Conservation (phyloP, 2,329 filamentous ascomycete genomes). For the Ophiostoma pallidulum region DNA sequence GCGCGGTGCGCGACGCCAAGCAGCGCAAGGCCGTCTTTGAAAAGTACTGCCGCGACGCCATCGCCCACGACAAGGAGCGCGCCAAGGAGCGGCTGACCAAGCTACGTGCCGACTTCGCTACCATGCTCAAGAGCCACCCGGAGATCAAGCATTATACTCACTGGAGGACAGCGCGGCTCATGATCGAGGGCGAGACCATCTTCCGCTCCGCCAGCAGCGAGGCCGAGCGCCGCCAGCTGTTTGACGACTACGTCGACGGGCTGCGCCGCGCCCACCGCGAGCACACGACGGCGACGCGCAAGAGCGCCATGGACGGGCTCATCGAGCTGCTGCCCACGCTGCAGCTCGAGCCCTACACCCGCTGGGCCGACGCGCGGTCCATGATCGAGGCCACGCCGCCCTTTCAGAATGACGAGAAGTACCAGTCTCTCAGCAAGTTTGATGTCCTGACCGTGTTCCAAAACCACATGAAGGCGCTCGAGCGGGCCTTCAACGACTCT, state of each 20-base stretch:
- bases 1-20: conserved; percentile 84
- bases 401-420: conserved; percentile 63
- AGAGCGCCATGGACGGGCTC: conserved; percentile 76
- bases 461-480: conserved; percentile 85
- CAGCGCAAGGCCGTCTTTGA: conserved; percentile 87
- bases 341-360: conserved; percentile 83
- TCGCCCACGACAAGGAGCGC: conserved; percentile 85
- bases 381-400: conserved; percentile 68
- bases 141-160: conserved; percentile 96
- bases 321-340: conserved; percentile 68
- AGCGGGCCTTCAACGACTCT: conserved; percentile 83
- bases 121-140: conserved; percentile 90
- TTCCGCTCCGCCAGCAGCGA: conserved; percentile 88
- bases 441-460: conserved; percentile 91
- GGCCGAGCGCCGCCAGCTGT: conserved; percentile 76
- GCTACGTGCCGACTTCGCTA: conserved; percentile 85
- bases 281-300: conserved; percentile 60
- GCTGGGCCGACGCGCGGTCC: conserved; percentile 83
- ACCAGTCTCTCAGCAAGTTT: conserved; percentile 73
- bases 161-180: conserved; percentile 91
- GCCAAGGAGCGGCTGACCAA: conserved; percentile 90
- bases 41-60: conserved; percentile 85
- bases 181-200: conserved; percentile 90
- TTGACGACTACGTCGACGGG: conserved; percentile 83
- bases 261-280: conserved; percentile 75